Conservation (phyloP, 129 eudicot species). For the Ambrosia trifida region DNA sequence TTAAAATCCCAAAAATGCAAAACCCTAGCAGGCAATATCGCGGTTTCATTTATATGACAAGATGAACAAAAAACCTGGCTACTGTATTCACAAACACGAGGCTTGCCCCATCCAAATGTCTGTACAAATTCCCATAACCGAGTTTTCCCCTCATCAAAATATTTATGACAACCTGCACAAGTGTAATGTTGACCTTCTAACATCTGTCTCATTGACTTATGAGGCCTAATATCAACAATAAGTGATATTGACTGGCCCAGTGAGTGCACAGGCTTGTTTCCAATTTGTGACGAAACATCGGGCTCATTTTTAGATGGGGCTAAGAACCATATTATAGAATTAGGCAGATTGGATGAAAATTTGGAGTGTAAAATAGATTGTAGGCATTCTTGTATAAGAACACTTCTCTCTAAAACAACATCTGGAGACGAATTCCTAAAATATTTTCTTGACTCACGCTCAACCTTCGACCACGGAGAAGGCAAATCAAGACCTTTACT, state of each 20-base stretch:
- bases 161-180: slow-evolving; percentile 83
- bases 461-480: slow-evolving; percentile 77
- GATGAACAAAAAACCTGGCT: slow-evolving; percentile 86
- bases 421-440: slow-evolving; percentile 79
- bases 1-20: slow-evolving; percentile 94
- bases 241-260: slow-evolving; percentile 84
- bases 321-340: slow-evolving; percentile 58
- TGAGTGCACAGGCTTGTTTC: slow-evolving; percentile 29
- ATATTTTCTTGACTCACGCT: slow-evolving; percentile 72
- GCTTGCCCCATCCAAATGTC: slow-evolving; percentile 90
- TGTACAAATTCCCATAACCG: slow-evolving; percentile 66
- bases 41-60: slow-evolving; percentile 83
- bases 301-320: slow-evolving; percentile 57
- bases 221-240: slow-evolving; percentile 57
- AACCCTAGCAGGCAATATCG: slow-evolving; percentile 91
- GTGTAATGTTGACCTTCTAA: slow-evolving; percentile 79
- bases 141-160: slow-evolving; percentile 83
- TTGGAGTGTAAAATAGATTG: slow-evolving; percentile 57
- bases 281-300: slow-evolving; percentile 28
- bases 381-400: slow-evolving; percentile 84
- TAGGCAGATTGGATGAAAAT: slow-evolving; percentile 40
- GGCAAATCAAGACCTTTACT: slow-evolving; percentile 72
- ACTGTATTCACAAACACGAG: slow-evolving; percentile 87
- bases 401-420: slow-evolving; percentile 75
- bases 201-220: slow-evolving; percentile 67